These are phyloP conservation scores for Talaromyces stipitatus DNA, from an alignment of 495 filamentous ascomycete species.

Conservation along the genomic window DNA sequence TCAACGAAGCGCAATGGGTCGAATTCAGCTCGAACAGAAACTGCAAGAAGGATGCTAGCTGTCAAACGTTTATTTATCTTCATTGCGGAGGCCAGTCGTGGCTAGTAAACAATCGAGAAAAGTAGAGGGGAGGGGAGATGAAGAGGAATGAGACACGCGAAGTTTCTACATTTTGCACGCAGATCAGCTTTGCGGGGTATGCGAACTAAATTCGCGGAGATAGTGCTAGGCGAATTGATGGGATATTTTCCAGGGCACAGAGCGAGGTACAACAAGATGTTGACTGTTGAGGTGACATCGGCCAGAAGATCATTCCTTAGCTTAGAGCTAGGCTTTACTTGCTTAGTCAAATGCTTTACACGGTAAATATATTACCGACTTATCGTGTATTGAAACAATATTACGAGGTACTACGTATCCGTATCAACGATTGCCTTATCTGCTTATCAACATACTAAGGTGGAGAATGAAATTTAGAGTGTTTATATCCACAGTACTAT, in stretches of 20 bases:
- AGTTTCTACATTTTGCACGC: neutral
- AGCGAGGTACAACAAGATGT: neutral
- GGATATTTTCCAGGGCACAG: neutral
- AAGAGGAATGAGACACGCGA: neutral
- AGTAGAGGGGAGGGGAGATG: neutral
- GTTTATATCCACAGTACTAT: no score
- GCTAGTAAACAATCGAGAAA: neutral
- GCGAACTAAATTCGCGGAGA: neutral
- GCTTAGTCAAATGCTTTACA: no score
- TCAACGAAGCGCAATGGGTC: constrained; percentile 31
- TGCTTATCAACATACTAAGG: no score
- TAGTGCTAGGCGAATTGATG: neutral
- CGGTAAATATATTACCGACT: no score
- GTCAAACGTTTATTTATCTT: neutral
- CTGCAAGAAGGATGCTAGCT: neutral
- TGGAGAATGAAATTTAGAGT: no score
- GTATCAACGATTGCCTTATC: no score
- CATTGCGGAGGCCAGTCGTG: neutral
- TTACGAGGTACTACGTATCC: no score
- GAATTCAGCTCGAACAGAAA: neutral
- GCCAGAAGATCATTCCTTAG: neutral
- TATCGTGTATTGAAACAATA: no score
- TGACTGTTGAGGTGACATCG: neutral
- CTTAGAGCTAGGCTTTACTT: neutral
- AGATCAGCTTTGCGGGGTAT: neutral